phyloP scores from a whole-genome alignment of 2,329 filamentous ascomycete species.

The Penicillium palitans region DNA sequence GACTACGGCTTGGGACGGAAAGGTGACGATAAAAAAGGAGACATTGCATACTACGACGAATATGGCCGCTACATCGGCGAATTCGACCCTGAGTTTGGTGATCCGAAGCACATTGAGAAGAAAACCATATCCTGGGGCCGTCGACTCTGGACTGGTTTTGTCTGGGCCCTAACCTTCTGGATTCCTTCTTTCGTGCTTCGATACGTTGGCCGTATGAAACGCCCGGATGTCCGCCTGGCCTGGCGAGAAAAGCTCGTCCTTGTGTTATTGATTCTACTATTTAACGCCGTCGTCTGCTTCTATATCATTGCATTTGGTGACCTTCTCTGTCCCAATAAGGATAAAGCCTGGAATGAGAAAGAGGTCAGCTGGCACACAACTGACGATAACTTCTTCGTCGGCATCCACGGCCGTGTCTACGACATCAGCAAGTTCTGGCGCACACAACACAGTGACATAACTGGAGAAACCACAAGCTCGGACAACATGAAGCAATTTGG shows the following conservation, averaged over 20 bases:
- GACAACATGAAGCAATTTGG: conserved; percentile 73
- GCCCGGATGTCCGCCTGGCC: conserved; percentile 92
- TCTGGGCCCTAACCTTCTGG: conserved; percentile 90
- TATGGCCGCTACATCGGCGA: conserved; percentile 65
- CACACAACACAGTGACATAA: conserved; percentile 74
- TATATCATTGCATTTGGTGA: conserved; percentile 87
- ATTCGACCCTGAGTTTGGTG: conserved; percentile 75
- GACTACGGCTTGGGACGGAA: conserved; percentile 89
- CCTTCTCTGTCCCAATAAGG: conserved; percentile 82
- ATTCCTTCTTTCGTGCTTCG: conserved; percentile 82
- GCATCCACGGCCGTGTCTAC: conserved; percentile 84
- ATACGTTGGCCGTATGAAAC: conserved; percentile 90
- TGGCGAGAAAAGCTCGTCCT: conserved; percentile 95
- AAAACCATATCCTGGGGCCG: conserved; percentile 63
- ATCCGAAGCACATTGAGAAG: conserved; percentile 74
- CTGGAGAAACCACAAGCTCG: conserved; percentile 57
- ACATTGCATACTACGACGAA: conserved; percentile 71
- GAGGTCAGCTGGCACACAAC: conserved; percentile 72
- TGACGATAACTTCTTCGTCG: conserved; percentile 80
- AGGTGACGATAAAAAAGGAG: conserved; percentile 73
- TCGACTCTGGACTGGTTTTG: conserved; percentile 75
- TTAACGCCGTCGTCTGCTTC: conserved; percentile 83
- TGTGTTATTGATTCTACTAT: conserved; percentile 72
- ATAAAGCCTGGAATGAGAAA: conserved; percentile 78
- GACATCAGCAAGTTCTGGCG: conserved; percentile 89